Evolutionary conservation across 192 early-diverging fungal genomes (phyloP).

Genomic region (Pilaira anomala): DNA sequence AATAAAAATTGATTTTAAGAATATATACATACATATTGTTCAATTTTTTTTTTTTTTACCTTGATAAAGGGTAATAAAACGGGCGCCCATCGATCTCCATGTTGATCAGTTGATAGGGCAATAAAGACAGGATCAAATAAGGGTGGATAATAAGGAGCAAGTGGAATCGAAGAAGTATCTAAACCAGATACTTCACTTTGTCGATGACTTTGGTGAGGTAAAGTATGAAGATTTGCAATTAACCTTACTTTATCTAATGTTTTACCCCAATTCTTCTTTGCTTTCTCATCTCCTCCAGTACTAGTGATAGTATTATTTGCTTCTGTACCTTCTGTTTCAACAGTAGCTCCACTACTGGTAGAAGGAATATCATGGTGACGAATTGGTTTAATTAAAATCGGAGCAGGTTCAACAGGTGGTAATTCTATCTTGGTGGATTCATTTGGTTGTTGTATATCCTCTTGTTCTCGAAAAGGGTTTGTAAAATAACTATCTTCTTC

Average conservation of each 20-base stretch:
- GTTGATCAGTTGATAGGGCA: conserved; percentile 20
- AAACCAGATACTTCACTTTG: background rate
- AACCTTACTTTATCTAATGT: conserved; percentile 31
- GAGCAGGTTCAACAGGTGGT: background rate
- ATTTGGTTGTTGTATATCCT: background rate
- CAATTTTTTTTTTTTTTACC: conserved; percentile 1
- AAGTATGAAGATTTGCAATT: conserved; percentile 15
- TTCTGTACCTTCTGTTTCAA: background rate
- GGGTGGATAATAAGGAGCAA: conserved; percentile 25
- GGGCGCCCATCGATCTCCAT: conserved; percentile 22
- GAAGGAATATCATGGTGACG: background rate
- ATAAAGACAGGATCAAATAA: conserved; percentile 27
- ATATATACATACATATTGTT: background rate
- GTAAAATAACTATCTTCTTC: conserved; percentile 3
- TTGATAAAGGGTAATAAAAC: conserved; percentile 19
- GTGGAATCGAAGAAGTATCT: background rate
- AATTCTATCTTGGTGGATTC: background rate
- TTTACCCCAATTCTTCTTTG: conserved; percentile 28
- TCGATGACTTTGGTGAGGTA: background rate
- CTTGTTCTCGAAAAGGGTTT: background rate
- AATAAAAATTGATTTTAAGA: background rate
- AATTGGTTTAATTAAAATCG: background rate
- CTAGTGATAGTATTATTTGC: background rate
- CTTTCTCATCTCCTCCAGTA: conserved; percentile 1
- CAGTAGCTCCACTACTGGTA: background rate